Percentiles rank a stretch among this genome's conserved stretches.
Conservation (phyloP, 352 stramenopile species). For the Blastocystis sp. region DNA sequence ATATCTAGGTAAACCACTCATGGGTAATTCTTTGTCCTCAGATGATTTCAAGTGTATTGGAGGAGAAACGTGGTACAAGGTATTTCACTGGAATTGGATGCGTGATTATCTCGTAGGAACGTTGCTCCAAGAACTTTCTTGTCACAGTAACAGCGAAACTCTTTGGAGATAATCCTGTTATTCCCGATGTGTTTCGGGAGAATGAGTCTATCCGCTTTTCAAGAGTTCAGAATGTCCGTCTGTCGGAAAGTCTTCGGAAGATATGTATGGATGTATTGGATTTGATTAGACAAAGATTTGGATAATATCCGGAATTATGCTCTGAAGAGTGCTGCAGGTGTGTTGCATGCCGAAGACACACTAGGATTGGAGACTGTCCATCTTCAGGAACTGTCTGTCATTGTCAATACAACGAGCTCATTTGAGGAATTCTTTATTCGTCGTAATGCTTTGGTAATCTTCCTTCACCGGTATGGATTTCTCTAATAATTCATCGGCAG, state of each 20-base stretch:
- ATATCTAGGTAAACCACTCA: neutral
- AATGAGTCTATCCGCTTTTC: conserved; percentile 63
- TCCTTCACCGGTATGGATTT: conserved; percentile 35
- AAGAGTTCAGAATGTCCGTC: conserved; percentile 55
- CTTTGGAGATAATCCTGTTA: conserved; percentile 27
- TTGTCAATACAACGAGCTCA: conserved; percentile 59
- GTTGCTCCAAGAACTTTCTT: conserved; percentile 61
- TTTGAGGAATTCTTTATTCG: conserved; percentile 63
- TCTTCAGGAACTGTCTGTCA: conserved; percentile 59
- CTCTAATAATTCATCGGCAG: neutral
- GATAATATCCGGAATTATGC: conserved; percentile 58
- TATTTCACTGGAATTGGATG: neutral
- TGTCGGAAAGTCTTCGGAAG: conserved; percentile 56
- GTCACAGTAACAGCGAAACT: conserved; percentile 45
- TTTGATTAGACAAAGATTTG: neutral
- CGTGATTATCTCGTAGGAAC: neutral
- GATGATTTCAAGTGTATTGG: conserved; percentile 63
- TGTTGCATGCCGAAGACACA: conserved; percentile 50
- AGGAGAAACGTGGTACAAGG: conserved; percentile 54
- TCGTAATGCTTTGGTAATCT: conserved; percentile 61
- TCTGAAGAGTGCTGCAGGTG: conserved; percentile 33
- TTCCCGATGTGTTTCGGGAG: conserved; percentile 39
- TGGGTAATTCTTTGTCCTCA: conserved; percentile 58
- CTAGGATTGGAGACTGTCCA: conserved; percentile 60
- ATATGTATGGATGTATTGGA: conserved; percentile 1